Base-by-base conservation (phyloP, 176 grass and related monocot genomes). In the Aegilops umbellulata region DNA sequence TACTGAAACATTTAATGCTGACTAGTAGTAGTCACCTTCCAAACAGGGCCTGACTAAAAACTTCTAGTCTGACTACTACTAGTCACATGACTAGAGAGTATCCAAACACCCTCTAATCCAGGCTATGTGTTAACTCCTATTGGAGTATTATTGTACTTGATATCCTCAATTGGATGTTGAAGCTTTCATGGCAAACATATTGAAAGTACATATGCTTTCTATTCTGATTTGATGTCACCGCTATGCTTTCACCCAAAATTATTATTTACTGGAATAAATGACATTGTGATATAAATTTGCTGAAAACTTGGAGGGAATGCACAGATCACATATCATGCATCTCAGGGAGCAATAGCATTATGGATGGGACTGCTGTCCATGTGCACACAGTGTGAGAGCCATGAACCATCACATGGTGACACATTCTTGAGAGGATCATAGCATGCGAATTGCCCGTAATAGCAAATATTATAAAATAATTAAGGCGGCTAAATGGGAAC, bases 381-480 rank as follows among this genome's bases (percentile, higher is more conserved):
- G 46, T 76, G 74, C 74, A 57, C 46, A 55, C 73, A 55, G 44
- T 76, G 16, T 53, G 46, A 17, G 24, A 85, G 25, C 27, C 32
- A 81, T 84, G 61, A 76, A 76, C 69, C 26, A 31, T 47, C 84
- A 90, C 88, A 73, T 86, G 80, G 55, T 78, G 25, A 32, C 79
- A 71, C 29, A 36, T 64, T 65, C 51, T 19, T 65, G 60, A 10
- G 2, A 4, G 32, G 15, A 57, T 41, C 79, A 55, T 55, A 25
- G 7, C 17, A n/a, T 3, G 29, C 64, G 51, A 24, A 61, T 23
- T 38, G 6, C 12, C 8, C 47, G 10, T 67, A 19, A 19, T 19
- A 53, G 69, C n/a, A 11, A 60, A 20, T 35, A 31, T 35, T 15
- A 72, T 12, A 19, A 44, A 44, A 78, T 14, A 78, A 26, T 10